A percentile compares a stretch with the other conserved stretches of the same genome.
Evolutionary conservation across 805 yeast genomes (phyloP).

Genomic region (Cyberlindnera maritima): DNA sequence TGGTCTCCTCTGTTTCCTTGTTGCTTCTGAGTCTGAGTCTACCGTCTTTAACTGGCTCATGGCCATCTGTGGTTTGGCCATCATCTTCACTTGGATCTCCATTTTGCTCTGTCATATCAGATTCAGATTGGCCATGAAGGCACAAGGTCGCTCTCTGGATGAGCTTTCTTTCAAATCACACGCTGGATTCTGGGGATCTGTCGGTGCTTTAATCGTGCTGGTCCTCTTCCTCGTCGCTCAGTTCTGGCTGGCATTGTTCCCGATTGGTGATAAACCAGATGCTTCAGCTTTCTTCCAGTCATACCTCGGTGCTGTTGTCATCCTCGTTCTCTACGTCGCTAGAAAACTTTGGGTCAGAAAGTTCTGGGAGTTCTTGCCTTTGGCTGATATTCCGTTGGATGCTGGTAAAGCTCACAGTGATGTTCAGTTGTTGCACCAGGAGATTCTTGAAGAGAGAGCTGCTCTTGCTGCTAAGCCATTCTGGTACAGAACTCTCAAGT

Average conservation of each 20-base stretch:
- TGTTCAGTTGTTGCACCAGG: conserved; percentile 52
- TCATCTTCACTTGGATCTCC: conserved; percentile 49
- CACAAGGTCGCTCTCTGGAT: conserved; percentile 38
- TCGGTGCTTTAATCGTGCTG: conserved; percentile 36
- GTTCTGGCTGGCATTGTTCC: conserved; percentile 47
- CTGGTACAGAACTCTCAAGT: conserved; percentile 48
- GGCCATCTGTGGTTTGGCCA: conserved; percentile 47
- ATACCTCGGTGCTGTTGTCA: conserved; percentile 42
- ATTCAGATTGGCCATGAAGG: conserved; percentile 43
- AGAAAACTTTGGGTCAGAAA: conserved; percentile 44
- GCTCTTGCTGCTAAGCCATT: conserved; percentile 43
- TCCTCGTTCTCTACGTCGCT: conserved; percentile 36
- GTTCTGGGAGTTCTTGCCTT: conserved; percentile 40
- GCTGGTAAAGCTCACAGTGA: conserved; percentile 63
- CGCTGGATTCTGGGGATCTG: conserved; percentile 42
- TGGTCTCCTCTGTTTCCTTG: conserved; percentile 44
- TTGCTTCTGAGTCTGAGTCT: conserved; percentile 40
- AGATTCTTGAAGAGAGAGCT: conserved; percentile 55
- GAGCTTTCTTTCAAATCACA: conserved; percentile 43
- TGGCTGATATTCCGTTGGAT: conserved; percentile 54
- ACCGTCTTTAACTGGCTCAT: conserved; percentile 47
- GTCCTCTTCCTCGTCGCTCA: conserved; percentile 40
- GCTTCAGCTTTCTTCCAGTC: conserved; percentile 38
- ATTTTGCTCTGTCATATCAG: conserved; percentile 42
- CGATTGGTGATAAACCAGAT: conserved; percentile 35